These are phyloP conservation scores for Aureobasidium subglaciale DNA, from an alignment of 2,329 filamentous ascomycete genomes.

Conservation along the genomic window DNA sequence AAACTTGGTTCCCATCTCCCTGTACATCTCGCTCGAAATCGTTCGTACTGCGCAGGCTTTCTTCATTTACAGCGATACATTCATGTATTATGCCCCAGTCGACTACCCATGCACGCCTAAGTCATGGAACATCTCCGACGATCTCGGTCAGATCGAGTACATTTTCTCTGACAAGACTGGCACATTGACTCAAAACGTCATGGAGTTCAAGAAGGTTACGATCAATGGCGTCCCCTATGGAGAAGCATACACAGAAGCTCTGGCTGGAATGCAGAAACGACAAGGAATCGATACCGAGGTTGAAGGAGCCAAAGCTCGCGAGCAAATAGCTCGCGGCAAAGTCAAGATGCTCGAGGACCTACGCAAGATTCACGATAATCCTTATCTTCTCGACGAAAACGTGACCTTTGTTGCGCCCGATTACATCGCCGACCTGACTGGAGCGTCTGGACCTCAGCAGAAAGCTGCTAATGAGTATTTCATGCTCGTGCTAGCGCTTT, in stretches of 20 bases:
- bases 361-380: slow-evolving; percentile 76
- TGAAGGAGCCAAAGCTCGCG: slow-evolving; percentile 63
- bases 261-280: slow-evolving; percentile 91
- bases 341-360: slow-evolving; percentile 64
- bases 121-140: slow-evolving; percentile 98
- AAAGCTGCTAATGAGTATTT: slow-evolving; percentile 74
- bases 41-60: slow-evolving; percentile 87
- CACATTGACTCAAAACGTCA: slow-evolving; percentile 84
- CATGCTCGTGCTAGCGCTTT: slow-evolving; percentile 92
- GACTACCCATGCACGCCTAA: slow-evolving; percentile 96
- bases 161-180: slow-evolving; percentile 96
- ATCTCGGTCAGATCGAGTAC: slow-evolving; percentile 96
- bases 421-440: slow-evolving; percentile 75
- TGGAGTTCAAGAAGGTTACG: slow-evolving; percentile 99
- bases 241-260: slow-evolving; percentile 94
- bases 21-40: slow-evolving; percentile 96
- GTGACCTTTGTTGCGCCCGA: slow-evolving; percentile 89
- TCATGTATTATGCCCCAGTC: slow-evolving; percentile 95
- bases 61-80: slow-evolving; percentile 93
- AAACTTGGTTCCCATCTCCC: slow-evolving; percentile 95
- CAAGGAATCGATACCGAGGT: slow-evolving; percentile 79
- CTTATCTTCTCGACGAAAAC: slow-evolving; percentile 81
- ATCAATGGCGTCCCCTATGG: slow-evolving; percentile 95
- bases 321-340: slow-evolving; percentile 74
- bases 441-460: slow-evolving; percentile 69